These are phyloP conservation scores for Lumnitzera littorea DNA, from an alignment of 345 rosid genomes.

Conservation along the genomic window DNA sequence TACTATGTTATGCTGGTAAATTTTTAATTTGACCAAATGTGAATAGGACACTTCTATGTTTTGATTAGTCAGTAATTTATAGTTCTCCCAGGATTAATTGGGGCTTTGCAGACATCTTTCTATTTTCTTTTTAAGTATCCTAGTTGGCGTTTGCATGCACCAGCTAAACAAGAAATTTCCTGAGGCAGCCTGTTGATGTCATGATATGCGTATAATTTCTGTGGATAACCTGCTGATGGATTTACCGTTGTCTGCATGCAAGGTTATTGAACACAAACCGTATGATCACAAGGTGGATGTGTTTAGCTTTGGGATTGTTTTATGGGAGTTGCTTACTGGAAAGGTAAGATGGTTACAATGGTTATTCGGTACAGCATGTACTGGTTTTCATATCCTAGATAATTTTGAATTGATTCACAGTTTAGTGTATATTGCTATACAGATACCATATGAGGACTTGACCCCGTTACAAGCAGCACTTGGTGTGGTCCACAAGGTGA, in stretches of 20 bases:
- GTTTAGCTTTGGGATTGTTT: conserved; percentile 54
- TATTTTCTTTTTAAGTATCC: too few relatives aligned
- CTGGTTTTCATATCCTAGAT: too few relatives aligned
- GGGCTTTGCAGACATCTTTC: too few relatives aligned
- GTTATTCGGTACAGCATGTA: not conserved
- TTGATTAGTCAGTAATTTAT: too few relatives aligned
- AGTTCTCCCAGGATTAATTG: too few relatives aligned
- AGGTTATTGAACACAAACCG: conserved; percentile 64
- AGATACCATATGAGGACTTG: conserved; percentile 56
- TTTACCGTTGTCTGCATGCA: conserved; percentile 8
- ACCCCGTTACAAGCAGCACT: conserved; percentile 63
- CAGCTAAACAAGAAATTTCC: too few relatives aligned
- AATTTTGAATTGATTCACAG: too few relatives aligned
- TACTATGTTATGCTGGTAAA: not conserved
- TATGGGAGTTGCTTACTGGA: conserved; percentile 67
- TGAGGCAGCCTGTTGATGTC: too few relatives aligned
- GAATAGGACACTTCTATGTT: too few relatives aligned
- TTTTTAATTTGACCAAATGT: not conserved
- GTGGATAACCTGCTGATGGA: conserved; percentile 1
- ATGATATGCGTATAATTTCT: not conserved
- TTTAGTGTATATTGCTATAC: not conserved
- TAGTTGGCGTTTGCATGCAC: too few relatives aligned
- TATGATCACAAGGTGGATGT: conserved; percentile 60
- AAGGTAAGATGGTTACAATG: conserved; percentile 26
- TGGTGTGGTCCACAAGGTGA: conserved; percentile 64